Conservation (phyloP, 2,329 filamentous ascomycete genomes). For the Ophiostoma himal-ulmi region DNA sequence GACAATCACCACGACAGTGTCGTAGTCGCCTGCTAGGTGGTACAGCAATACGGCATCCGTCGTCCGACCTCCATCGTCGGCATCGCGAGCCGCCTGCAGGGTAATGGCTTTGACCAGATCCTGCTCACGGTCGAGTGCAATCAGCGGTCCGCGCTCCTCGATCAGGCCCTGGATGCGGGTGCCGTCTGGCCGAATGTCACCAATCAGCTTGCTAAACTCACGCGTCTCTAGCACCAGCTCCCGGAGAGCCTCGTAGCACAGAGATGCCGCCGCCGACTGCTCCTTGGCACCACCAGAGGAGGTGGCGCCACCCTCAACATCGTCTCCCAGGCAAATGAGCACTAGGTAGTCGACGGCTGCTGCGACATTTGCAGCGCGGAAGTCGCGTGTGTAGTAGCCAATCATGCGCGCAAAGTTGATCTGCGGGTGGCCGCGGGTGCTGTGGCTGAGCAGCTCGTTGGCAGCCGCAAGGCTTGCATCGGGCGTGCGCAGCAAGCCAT, state of each 20-base stretch:
- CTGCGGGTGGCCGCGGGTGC: slow-evolving; percentile 65
- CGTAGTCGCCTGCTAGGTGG: slow-evolving; percentile 90
- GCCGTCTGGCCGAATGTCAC: slow-evolving; percentile 83
- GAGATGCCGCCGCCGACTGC: slow-evolving; percentile 61
- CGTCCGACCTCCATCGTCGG: slow-evolving; percentile 87
- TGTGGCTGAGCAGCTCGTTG: slow-evolving; percentile 63
- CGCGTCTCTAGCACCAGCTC: slow-evolving; percentile 95
- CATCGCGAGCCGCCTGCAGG: slow-evolving; percentile 81
- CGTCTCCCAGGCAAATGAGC: slow-evolving; percentile 80
- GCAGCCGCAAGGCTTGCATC: slow-evolving; percentile 61
- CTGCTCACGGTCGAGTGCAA: slow-evolving; percentile 70
- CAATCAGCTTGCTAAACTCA: slow-evolving; percentile 89
- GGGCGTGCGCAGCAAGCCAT: slow-evolving; percentile 80
- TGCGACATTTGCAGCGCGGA: slow-evolving; percentile 81
- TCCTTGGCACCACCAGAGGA: slow-evolving; percentile 43
- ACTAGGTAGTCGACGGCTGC: slow-evolving; percentile 90
- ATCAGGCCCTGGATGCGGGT: slow-evolving; percentile 80
- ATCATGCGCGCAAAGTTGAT: slow-evolving; percentile 93
- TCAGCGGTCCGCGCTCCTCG: slow-evolving; percentile 74
- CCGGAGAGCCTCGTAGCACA: slow-evolving; percentile 88
- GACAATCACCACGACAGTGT: slow-evolving; percentile 85
- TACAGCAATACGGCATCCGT: slow-evolving; percentile 93
- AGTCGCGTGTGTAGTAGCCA: slow-evolving; percentile 92
- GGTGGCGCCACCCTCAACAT: background rate
- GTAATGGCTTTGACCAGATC: slow-evolving; percentile 92